Conservation (phyloP, 257 asterid species). For the Salvia hispanica region DNA sequence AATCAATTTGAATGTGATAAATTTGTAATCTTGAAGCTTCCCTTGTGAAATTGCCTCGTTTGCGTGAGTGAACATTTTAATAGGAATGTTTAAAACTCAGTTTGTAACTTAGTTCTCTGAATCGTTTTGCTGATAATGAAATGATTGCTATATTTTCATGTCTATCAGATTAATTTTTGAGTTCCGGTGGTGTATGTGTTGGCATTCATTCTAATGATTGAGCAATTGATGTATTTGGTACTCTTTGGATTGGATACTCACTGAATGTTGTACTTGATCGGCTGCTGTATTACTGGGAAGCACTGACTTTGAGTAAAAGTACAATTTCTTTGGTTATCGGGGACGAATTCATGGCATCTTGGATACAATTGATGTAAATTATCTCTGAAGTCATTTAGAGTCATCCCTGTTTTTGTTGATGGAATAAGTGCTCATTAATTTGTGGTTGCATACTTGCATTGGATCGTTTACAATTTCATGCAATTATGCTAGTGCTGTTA, state of each 20-base stretch:
- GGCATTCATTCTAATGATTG: not conserved
- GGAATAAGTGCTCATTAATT: constrained; percentile 4
- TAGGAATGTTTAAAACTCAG: not conserved
- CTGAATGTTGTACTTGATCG: not conserved
- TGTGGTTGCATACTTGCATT: not conserved
- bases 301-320: not conserved
- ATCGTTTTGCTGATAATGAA: not conserved
- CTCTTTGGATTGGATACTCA: not conserved
- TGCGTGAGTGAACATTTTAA: not conserved
- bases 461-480: constrained; percentile 17
- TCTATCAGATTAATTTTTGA: not conserved
- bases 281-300: not conserved
- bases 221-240: not conserved
- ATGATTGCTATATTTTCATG: not conserved
- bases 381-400: not conserved
- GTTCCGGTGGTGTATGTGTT: not conserved
- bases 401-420: not conserved
- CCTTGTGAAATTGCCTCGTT: constrained; percentile 13
- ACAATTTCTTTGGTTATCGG: not conserved
- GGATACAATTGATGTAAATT: not conserved
- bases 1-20: not conserved
- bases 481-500: constrained; percentile 6
- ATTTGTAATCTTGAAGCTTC: not conserved
- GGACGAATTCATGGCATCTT: not conserved
- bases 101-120: not conserved